These are phyloP conservation scores for Phylloporus gajari DNA, from an alignment of 1,284 basidiomycete species.

Conservation along the genomic window DNA sequence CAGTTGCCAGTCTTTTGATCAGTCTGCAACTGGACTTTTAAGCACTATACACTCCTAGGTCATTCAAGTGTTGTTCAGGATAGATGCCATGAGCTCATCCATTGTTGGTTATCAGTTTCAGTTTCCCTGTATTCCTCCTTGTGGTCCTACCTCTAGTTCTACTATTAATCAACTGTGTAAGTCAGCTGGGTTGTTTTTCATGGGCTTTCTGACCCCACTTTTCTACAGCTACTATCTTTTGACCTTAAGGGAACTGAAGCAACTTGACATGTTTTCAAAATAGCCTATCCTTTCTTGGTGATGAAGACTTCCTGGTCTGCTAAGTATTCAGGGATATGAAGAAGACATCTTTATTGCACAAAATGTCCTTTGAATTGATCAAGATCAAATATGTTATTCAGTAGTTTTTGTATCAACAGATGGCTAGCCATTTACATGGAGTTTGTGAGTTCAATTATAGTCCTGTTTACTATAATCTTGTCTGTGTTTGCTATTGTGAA, in stretches of 20 bases:
- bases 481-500: conserved; percentile 77
- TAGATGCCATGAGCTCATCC: conserved; percentile 67
- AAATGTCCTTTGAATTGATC: conserved; percentile 85
- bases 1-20: too few relatives aligned
- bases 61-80: conserved; percentile 76
- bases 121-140: conserved; percentile 86
- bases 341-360: conserved; percentile 78
- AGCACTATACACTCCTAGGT: conserved; percentile 58
- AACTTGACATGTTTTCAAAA: conserved; percentile 89
- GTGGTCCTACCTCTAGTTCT: conserved; percentile 83
- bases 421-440: conserved; percentile 85
- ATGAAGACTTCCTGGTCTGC: conserved; percentile 74
- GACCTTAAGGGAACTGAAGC: conserved; percentile 91
- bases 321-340: conserved; percentile 88
- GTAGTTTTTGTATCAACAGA: conserved; percentile 78
- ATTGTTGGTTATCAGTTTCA: conserved; percentile 85
- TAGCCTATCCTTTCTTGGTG: conserved; percentile 94
- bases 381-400: conserved; percentile 86
- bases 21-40: too few relatives aligned
- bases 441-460: conserved; percentile 85
- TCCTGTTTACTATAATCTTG: conserved; percentile 77
- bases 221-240: conserved; percentile 83
- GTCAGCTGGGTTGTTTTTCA: conserved; percentile 18
- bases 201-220: conserved; percentile 3
- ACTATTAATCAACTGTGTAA: conserved; percentile 80